Evolutionary conservation across 371 early-diverging fungal genomes (phyloP).

Genomic region (Coemansia sp.): DNA sequence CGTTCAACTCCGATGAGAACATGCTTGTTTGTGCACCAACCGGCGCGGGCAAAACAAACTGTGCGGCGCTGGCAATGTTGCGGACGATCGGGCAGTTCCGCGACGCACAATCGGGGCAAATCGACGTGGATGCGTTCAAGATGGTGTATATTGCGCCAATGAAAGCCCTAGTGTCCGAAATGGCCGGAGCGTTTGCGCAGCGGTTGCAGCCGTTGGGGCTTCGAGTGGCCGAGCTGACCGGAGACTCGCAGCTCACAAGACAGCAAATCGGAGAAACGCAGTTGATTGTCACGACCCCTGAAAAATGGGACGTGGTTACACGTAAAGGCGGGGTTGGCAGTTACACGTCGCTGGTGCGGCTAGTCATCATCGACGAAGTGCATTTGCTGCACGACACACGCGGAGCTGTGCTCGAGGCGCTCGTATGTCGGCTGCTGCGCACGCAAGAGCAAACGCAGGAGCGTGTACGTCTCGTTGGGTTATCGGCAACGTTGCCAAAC

Average conservation of each 20-base stretch:
- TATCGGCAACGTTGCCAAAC: conserved; percentile 99
- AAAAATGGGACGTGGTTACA: conserved; percentile 99
- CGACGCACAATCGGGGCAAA: conserved; percentile 68
- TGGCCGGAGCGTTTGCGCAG: conserved; percentile 85
- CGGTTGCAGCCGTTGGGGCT: conserved; percentile 82
- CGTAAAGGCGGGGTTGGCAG: conserved; percentile 92
- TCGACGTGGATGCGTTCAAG: conserved; percentile 85
- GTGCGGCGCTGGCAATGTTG: conserved; percentile 94
- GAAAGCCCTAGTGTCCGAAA: conserved; percentile 99
- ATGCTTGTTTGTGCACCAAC: conserved; percentile 98
- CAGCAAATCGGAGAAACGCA: conserved; percentile 93
- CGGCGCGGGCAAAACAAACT: conserved; percentile 99
- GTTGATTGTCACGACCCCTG: conserved; percentile 99
- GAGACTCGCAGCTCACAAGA: conserved; percentile 94
- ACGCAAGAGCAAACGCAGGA: conserved; percentile 87
- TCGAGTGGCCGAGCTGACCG: conserved; percentile 95
- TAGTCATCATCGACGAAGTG: conserved; percentile 99
- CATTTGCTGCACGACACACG: conserved; percentile 99
- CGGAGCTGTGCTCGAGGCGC: conserved; percentile 97
- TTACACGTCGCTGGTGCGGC: conserved; percentile 85
- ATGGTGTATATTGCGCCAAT: conserved; percentile 99
- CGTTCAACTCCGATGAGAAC: conserved; percentile 89
- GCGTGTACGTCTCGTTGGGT: conserved; percentile 90
- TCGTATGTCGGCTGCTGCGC: conserved; percentile 92
- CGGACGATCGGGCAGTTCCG: conserved; percentile 78